phyloP scores from a whole-genome alignment of 2,329 filamentous ascomycete species.

The Sodiomyces alkalinus region DNA sequence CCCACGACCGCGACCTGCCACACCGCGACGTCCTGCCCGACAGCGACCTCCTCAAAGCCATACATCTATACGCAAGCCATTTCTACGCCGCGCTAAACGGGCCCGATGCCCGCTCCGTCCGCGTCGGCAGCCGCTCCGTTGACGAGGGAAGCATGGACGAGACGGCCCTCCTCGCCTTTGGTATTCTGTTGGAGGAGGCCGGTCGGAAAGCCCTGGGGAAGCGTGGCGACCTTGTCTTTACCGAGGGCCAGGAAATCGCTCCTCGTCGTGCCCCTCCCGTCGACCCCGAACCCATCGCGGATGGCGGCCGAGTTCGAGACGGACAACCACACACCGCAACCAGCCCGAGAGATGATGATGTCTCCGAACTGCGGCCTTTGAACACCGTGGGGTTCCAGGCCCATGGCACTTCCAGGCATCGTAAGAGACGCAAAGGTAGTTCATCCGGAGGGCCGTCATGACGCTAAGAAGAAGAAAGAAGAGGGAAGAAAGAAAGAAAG shows the following conservation, averaged over 20 bases:
- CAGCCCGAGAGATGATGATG: neutral
- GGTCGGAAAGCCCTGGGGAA: constrained; percentile 43
- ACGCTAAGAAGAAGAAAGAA: constrained; percentile 5
- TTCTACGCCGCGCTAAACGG: constrained; percentile 39
- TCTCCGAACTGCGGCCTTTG: neutral
- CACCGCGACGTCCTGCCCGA: constrained; percentile 41
- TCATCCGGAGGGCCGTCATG: no score
- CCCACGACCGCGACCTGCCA: constrained; percentile 40
- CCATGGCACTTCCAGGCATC: constrained; percentile 5
- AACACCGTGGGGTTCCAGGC: constrained; percentile 3
- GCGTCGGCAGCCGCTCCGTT: constrained; percentile 13
- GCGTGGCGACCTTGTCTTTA: constrained; percentile 56
- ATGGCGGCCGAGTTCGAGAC: no score
- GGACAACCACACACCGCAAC: constrained; percentile 3
- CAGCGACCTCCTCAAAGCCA: constrained; percentile 51
- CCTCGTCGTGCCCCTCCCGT: no score
- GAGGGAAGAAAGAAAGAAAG: constrained; percentile 1
- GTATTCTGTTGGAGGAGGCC: constrained; percentile 60
- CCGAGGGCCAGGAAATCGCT: constrained; percentile 37
- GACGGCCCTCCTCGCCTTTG: constrained; percentile 60
- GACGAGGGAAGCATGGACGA: constrained; percentile 57
- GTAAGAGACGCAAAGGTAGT: constrained; percentile 7
- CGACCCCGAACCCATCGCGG: no score
- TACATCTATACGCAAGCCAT: constrained; percentile 53
- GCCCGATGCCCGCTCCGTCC: constrained; percentile 3